Evolutionary conservation across 192 early-diverging fungal genomes (phyloP).

Genomic region (Rhizophagus prolifer): DNA sequence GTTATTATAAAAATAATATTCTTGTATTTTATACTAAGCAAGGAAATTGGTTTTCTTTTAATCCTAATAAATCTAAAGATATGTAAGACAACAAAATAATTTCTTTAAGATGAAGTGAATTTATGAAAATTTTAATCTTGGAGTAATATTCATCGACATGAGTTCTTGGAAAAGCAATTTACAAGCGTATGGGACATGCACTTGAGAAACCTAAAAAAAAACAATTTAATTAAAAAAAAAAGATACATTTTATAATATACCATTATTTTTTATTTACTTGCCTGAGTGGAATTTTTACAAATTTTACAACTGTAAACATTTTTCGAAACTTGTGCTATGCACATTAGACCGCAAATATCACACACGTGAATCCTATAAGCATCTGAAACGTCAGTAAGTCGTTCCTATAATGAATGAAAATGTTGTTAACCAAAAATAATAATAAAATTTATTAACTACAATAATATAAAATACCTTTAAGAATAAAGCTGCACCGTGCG

Average conservation of each 20-base stretch:
- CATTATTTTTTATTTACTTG: neutral
- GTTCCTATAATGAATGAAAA: conserved; percentile 58
- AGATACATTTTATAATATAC: neutral
- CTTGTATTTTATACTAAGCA: too few species aligned
- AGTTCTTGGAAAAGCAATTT: conserved; percentile 99
- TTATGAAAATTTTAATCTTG: conserved; percentile 48
- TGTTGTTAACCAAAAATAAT: neutral
- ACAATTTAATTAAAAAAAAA: too few species aligned
- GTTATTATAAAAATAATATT: too few species aligned
- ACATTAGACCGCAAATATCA: conserved; percentile 96
- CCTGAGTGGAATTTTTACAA: conserved; percentile 91
- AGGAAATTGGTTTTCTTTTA: too few species aligned
- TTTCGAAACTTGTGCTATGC: conserved; percentile 88
- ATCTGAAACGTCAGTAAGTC: conserved; percentile 95
- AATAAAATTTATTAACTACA: neutral
- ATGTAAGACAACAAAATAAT: too few species aligned
- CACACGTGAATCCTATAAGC: conserved; percentile 99
- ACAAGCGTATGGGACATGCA: conserved; percentile 98
- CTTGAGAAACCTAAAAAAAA: conserved; percentile 72
- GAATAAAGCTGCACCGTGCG: conserved; percentile 92
- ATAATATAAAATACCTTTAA: conserved; percentile 71
- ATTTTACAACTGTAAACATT: conserved; percentile 92
- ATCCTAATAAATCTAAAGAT: too few species aligned
- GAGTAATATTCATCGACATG: conserved; percentile 99
- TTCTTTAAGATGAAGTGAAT: too few species aligned